Base-by-base conservation (phyloP, 2,329 filamentous ascomycete genomes). In the Alternaria burnsii region DNA sequence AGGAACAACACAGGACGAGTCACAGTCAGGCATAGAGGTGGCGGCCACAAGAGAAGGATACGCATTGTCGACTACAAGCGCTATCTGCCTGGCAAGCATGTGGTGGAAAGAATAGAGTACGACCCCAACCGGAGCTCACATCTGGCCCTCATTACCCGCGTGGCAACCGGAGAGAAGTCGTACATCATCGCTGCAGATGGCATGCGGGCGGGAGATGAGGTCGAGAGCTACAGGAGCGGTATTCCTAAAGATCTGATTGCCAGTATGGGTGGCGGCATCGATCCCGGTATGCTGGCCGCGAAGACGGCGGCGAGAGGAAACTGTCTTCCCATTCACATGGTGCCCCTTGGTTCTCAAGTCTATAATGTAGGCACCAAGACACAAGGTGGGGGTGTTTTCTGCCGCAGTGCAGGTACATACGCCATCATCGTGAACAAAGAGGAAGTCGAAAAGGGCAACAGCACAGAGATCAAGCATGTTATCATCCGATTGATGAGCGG, bases 181-280 rank as follows among this genome's bases (percentile, higher is more conserved):
- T 99, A 99, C 79, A 97, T 99, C 66, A 84, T 99, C 60, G 95
- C 95, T n/a, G 88, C 95, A 0, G 95, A 99, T 70, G 95, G 95
- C 11, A 90, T 97, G 88, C 86, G 94, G 63, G 92, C 91, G 5
- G 96, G 96, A 40, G 95, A 99, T 77, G 85, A 91, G 24, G 89
- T 99, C 16, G 91, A 98, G 82, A 97, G 93, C 80, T 99, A 95
- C 81, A 89, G 93, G 68, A 83, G 89, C 8, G 96, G 95, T 67
- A 95, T 99, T 61, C 95, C 96, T 1, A 85, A 91, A 65, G 91
- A 95, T 66, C 83, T 99, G 57, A 86, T 97, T 72, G 89, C 91
- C 52, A 93, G 89, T 76, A 98, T 99, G 94, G 95, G 95, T 62
- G 94, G 95, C 70, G 83, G 90, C 42, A 87, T 97, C 52, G 95